Evolutionary conservation across 2,329 filamentous ascomycete species (phyloP).

Genomic region (Daldinia sp.): DNA sequence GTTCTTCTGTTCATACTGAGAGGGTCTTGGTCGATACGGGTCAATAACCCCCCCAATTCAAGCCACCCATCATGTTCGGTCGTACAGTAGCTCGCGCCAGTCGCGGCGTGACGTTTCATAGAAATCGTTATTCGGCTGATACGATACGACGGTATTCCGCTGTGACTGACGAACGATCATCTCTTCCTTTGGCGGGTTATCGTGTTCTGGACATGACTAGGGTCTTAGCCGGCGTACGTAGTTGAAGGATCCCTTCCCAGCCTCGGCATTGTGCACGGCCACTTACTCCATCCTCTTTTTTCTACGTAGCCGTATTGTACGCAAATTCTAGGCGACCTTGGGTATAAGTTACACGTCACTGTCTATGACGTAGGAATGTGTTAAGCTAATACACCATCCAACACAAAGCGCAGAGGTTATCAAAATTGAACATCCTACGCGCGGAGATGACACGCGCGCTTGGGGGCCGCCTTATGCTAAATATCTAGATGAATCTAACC

Average conservation of each 20-base stretch:
- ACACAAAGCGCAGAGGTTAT: slow-evolving; percentile 86
- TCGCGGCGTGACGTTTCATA: slow-evolving; percentile 16
- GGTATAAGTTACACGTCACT: slow-evolving; percentile 64
- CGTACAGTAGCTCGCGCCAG: slow-evolving; percentile 26
- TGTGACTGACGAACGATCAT: slow-evolving; percentile 39
- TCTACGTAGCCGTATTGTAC: slow-evolving; percentile 86
- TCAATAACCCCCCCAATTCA: background rate
- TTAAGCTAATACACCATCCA: slow-evolving; percentile 12
- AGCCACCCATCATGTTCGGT: slow-evolving; percentile 33
- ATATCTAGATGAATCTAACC: slow-evolving; percentile 68
- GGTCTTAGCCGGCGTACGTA: slow-evolving; percentile 87
- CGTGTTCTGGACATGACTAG: slow-evolving; percentile 96
- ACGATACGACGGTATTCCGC: slow-evolving; percentile 41
- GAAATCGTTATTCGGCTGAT: slow-evolving; percentile 15
- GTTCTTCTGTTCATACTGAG: background rate
- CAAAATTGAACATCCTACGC: slow-evolving; percentile 92
- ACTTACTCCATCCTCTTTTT: slow-evolving; percentile 27
- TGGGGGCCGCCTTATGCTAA: slow-evolving; percentile 96
- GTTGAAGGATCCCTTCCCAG: slow-evolving; percentile 20
- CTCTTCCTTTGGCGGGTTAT: slow-evolving; percentile 79
- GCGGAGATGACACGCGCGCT: slow-evolving; percentile 92
- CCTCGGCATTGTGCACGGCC: slow-evolving; percentile 11
- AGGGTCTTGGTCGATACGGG: slow-evolving; percentile 1
- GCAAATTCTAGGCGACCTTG: slow-evolving; percentile 93
- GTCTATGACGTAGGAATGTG: slow-evolving; percentile 22